A percentile compares a stretch with the other conserved stretches of the same genome.
Evolutionary conservation across 768 basidiomycete species (phyloP).

Genomic region (Cubamyces sp.): DNA sequence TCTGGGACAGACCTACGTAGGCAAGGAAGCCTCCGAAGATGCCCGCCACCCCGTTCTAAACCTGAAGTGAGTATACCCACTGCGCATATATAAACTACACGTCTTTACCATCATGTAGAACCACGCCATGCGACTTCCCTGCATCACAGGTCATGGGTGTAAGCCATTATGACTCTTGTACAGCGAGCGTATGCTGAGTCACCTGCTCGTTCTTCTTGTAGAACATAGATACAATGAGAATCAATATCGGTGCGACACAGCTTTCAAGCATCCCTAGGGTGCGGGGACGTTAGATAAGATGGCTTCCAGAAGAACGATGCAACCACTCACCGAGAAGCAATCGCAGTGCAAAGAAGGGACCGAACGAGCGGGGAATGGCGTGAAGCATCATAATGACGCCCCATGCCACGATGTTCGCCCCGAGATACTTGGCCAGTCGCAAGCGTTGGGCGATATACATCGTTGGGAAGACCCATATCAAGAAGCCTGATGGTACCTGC

Average conservation of each 20-base stretch:
- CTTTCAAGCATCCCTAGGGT: conserved; percentile 66
- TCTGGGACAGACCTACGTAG: conserved; percentile 38
- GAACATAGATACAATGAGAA: conserved; percentile 68
- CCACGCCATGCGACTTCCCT: conserved; percentile 65
- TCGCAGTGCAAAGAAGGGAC: conserved; percentile 65
- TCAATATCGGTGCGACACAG: conserved; percentile 65
- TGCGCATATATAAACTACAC: too few relatives aligned
- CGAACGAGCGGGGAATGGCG: conserved; percentile 57
- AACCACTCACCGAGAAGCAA: conserved; percentile 57
- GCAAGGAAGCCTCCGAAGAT: conserved; percentile 70
- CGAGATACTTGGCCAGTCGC: conserved; percentile 63
- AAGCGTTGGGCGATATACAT: conserved; percentile 67
- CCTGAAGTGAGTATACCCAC: not conserved
- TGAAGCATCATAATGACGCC: conserved; percentile 64
- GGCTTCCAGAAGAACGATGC: too few relatives aligned
- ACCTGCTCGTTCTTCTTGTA: conserved; percentile 72
- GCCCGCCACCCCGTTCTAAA: conserved; percentile 26
- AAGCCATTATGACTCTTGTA: not conserved
- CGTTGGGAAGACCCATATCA: conserved; percentile 68
- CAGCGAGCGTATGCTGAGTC: not conserved
- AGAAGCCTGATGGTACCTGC: conserved; percentile 44
- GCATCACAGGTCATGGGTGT: not conserved
- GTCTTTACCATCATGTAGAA: conserved; percentile 66
- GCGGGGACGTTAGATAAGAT: not conserved
- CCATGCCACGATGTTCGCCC: conserved; percentile 64